A percentile compares a stretch with the other conserved stretches of the same genome.
Conservation (phyloP, 441 rosid species). For the Croton laevigatus region DNA sequence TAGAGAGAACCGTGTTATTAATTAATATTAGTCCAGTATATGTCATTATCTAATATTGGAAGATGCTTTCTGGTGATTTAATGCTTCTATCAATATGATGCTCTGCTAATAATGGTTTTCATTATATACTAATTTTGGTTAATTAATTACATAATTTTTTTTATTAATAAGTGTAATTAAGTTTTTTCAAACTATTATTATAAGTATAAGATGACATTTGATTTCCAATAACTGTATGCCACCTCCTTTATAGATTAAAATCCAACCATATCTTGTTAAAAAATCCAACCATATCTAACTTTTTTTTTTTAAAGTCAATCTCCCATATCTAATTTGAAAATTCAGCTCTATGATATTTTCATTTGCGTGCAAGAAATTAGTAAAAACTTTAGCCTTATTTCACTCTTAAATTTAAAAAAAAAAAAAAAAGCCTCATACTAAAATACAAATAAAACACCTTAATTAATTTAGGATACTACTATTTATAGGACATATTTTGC, state of each 20-base stretch:
- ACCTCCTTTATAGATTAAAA: not conserved
- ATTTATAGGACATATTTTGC: too few relatives aligned
- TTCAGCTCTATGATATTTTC: not conserved
- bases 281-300: not conserved
- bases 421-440: too few relatives aligned
- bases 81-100: not conserved
- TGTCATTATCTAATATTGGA: conserved; percentile 5
- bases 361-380: conserved; percentile 3
- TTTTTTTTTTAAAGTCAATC: not conserved
- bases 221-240: not conserved
- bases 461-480: too few relatives aligned
- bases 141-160: too few relatives aligned
- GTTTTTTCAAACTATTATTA: too few relatives aligned
- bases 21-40: not conserved
- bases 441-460: too few relatives aligned
- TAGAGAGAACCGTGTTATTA: not conserved
- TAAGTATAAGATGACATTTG: not conserved
- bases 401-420: too few relatives aligned
- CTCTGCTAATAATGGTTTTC: not conserved
- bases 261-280: not conserved
- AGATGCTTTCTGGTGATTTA: conserved; percentile 2
- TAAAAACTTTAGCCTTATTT: not conserved
- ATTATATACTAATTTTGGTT: not conserved
- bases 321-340: not conserved
- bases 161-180: too few relatives aligned